These are phyloP conservation scores for Chalaropsis thielavioides DNA, from an alignment of 2,329 filamentous ascomycete species.

Conservation along the genomic window DNA sequence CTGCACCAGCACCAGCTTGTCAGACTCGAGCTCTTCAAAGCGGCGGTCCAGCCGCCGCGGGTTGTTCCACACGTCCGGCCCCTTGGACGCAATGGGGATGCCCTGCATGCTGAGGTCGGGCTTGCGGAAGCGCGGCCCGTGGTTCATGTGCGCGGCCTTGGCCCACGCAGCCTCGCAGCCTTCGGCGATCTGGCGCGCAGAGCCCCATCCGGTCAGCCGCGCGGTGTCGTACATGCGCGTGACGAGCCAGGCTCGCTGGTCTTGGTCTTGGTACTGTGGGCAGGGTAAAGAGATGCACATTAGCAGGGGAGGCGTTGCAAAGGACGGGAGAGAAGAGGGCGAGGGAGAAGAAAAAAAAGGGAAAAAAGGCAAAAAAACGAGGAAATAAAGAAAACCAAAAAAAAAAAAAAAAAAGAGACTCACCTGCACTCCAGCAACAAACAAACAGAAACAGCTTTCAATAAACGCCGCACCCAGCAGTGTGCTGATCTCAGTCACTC, in stretches of 20 bases:
- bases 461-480: conserved; percentile 67
- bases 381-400: too few relatives aligned
- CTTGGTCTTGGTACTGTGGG: conserved; percentile 50
- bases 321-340: neutral
- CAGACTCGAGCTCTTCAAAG: conserved; percentile 33
- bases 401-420: conserved; percentile 16
- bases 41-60: conserved; percentile 37
- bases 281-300: conserved; percentile 17
- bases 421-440: conserved; percentile 70
- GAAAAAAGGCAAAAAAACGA: too few relatives aligned
- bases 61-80: conserved; percentile 34
- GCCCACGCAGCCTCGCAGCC: conserved; percentile 79
- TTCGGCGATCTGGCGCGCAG: conserved; percentile 62
- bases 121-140: conserved; percentile 56
- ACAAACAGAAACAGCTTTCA: conserved; percentile 68
- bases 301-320: too few relatives aligned
- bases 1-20: conserved; percentile 43
- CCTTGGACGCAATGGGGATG: conserved; percentile 36
- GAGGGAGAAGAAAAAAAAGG: neutral
- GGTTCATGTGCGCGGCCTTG: conserved; percentile 55
- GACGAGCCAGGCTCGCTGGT: conserved; percentile 66
- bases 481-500: conserved; percentile 51
- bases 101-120: conserved; percentile 33
- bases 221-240: conserved; percentile 60
- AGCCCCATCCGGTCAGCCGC: conserved; percentile 75